Evolutionary conservation across 345 rosid genomes (phyloP).

Genomic region (Syzygium grande): DNA sequence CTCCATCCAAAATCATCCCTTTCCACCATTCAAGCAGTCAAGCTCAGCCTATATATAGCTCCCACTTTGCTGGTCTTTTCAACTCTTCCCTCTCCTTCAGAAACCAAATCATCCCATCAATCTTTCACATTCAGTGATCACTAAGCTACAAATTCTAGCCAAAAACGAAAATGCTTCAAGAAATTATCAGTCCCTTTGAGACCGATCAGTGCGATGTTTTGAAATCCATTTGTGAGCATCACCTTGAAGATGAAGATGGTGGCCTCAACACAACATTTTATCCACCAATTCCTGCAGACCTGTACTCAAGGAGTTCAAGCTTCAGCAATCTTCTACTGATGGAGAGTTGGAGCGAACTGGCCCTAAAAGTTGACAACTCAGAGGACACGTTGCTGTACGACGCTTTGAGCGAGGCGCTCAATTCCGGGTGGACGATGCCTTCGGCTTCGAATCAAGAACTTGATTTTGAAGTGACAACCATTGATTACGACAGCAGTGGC

Average conservation of each 20-base stretch:
- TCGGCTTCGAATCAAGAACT: neutral
- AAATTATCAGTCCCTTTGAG: neutral
- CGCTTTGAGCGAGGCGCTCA: constrained; percentile 21
- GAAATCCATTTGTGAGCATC: neutral
- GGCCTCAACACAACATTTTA: neutral
- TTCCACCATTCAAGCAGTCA: neutral
- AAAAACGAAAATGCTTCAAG: neutral
- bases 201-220: neutral
- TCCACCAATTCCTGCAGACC: neutral
- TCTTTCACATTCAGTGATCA: neutral
- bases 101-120: neutral
- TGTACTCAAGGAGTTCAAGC: constrained; percentile 10
- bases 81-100: neutral
- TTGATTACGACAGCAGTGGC: neutral
- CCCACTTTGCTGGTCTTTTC: neutral
- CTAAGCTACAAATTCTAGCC: neutral
- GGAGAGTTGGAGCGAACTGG: constrained; percentile 30
- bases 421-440: constrained; percentile 17
- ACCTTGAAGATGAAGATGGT: neutral
- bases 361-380: constrained; percentile 20
- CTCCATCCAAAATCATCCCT: neutral
- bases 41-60: neutral
- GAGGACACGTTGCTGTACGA: constrained; percentile 27
- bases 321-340: constrained; percentile 17
- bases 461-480: neutral